Conservation (phyloP, 441 rosid genomes). For the Arabidopsis hybrid region DNA sequence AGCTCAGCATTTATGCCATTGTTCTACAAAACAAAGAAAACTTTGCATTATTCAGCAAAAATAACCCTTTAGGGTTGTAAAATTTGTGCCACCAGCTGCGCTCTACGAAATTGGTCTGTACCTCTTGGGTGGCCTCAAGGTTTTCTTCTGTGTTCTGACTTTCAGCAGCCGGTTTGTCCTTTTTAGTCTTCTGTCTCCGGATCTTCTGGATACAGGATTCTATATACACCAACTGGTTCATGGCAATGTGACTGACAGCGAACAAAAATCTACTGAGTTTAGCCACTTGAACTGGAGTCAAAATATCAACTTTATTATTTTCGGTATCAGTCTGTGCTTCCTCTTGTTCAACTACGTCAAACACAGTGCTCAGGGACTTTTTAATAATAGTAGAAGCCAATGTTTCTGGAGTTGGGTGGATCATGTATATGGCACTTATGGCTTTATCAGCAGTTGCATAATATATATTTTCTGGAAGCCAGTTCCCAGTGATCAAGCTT, state of each 20-base stretch:
- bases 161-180: slow-evolving; percentile 57
- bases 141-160: slow-evolving; percentile 46
- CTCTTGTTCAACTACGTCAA: slow-evolving; percentile 58
- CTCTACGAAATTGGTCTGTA: slow-evolving; percentile 37
- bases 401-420: slow-evolving; percentile 94
- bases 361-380: slow-evolving; percentile 70
- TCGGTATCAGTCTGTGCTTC: slow-evolving; percentile 56
- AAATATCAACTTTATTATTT: slow-evolving; percentile 40
- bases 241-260: slow-evolving; percentile 84
- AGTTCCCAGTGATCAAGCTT: slow-evolving; percentile 81
- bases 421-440: slow-evolving; percentile 73
- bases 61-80: slow-evolving; percentile 7
- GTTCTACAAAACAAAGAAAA: slow-evolving; percentile 59
- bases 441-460: slow-evolving; percentile 97
- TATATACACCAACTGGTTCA: slow-evolving; percentile 94
- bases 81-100: slow-evolving; percentile 13
- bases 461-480: slow-evolving; percentile 93
- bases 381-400: slow-evolving; percentile 75
- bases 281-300: slow-evolving; percentile 68
- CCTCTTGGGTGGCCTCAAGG: slow-evolving; percentile 53
- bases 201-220: slow-evolving; percentile 89
- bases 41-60: slow-evolving; percentile 13
- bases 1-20: slow-evolving; percentile 88
- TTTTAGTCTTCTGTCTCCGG: slow-evolving; percentile 76
- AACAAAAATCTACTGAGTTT: slow-evolving; percentile 91